phyloP scores from a whole-genome alignment of 2,329 filamentous ascomycete species.

The Alternaria conjuncta region DNA sequence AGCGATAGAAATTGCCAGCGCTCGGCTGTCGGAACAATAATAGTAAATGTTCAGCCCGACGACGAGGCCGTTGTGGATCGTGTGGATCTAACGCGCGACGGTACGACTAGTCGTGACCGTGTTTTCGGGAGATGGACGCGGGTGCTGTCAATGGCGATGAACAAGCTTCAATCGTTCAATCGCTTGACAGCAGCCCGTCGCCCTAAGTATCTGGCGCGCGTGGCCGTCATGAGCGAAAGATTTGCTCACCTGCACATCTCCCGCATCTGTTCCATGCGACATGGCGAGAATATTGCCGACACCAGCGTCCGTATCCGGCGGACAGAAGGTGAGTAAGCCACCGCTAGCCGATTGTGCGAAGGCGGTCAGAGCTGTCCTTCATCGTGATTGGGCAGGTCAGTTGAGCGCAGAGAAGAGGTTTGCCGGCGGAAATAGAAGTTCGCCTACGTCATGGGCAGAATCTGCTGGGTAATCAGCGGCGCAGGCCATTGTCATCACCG shows the following conservation, averaged over 20 bases:
- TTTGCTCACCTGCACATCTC: not conserved
- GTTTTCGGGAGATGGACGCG: constrained; percentile 1
- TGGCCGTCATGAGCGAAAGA: not conserved
- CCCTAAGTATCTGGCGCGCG: not conserved
- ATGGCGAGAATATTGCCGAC: not conserved
- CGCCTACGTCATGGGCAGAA: constrained; percentile 7
- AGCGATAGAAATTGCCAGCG: not conserved
- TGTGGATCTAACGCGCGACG: constrained; percentile 8
- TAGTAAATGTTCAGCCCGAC: constrained; percentile 9
- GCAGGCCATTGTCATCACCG: constrained; percentile 2
- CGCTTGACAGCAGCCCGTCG: not conserved
- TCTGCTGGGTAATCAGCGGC: constrained; percentile 6
- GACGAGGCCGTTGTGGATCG: constrained; percentile 11
- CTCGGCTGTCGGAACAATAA: not conserved
- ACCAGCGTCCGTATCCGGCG: not conserved
- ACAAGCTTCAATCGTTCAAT: not conserved
- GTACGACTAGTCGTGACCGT: constrained; percentile 6
- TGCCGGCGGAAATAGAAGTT: not conserved
- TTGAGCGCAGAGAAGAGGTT: not conserved
- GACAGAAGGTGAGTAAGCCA: constrained; percentile 10
- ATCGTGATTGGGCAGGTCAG: not conserved
- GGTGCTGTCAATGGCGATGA: not conserved
- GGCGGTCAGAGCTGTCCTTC: not conserved
- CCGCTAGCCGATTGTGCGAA: not conserved
- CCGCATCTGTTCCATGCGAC: not conserved